Evolutionary conservation across 2,329 filamentous ascomycete genomes (phyloP).

Genomic region (Exophiala spinifera): DNA sequence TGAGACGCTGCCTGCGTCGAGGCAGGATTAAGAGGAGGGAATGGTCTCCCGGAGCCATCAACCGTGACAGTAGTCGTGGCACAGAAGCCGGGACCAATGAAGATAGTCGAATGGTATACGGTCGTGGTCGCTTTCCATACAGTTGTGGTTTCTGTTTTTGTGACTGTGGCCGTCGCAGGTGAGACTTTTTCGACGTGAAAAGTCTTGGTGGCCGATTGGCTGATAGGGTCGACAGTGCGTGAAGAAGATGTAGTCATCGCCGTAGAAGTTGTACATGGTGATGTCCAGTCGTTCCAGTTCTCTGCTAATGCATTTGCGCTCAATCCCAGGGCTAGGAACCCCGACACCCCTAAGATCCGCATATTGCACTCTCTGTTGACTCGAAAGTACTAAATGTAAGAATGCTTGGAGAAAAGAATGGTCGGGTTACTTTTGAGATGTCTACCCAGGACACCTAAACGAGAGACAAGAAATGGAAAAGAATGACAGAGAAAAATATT

Average conservation of each 20-base stretch:
- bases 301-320: conserved; percentile 3
- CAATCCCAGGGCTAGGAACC: conserved; percentile 8
- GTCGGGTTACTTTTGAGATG: conserved; percentile 11
- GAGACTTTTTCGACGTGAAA: no score
- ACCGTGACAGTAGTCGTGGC: conserved; percentile 13
- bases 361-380: neutral
- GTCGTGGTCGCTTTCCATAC: conserved; percentile 15
- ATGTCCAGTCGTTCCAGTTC: neutral
- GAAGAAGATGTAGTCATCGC: neutral
- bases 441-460: conserved; percentile 11
- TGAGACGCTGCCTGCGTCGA: neutral
- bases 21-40: neutral
- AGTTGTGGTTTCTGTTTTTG: conserved; percentile 11
- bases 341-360: conserved; percentile 6
- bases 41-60: conserved; percentile 1
- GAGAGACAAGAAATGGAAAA: conserved; percentile 5
- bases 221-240: neutral
- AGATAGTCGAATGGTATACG: conserved; percentile 11
- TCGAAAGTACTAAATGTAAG: neutral
- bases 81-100: conserved; percentile 8
- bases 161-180: conserved; percentile 1
- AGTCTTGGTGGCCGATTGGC: no score
- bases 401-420: conserved; percentile 4
- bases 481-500: conserved; percentile 5
- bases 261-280: neutral